A percentile compares a stretch with the other conserved stretches of the same genome.
phyloP scores from a whole-genome alignment of 495 filamentous ascomycete genomes.

The Annulohypoxylon bovei region DNA sequence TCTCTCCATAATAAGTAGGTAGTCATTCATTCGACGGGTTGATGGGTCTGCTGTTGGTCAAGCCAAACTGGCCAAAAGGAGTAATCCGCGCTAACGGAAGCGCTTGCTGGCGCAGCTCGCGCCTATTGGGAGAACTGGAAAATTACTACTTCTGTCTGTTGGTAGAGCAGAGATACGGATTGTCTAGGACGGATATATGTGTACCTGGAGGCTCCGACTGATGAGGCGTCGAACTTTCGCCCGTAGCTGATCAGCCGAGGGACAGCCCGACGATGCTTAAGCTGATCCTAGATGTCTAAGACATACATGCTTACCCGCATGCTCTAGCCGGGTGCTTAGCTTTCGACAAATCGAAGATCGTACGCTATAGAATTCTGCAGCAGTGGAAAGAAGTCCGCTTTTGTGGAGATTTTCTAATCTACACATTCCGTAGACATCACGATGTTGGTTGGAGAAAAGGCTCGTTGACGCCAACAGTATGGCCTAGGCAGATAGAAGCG shows the following conservation, averaged over 20 bases:
- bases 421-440: constrained; percentile 5
- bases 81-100: constrained; percentile 34
- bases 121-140: constrained; percentile 31
- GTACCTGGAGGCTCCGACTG: constrained; percentile 4
- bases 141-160: constrained; percentile 17
- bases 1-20: background rate
- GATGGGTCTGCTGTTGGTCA: constrained; percentile 14
- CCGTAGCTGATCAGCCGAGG: constrained; percentile 24
- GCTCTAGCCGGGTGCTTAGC: constrained; percentile 11
- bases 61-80: constrained; percentile 22
- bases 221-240: constrained; percentile 1
- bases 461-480: constrained; percentile 11
- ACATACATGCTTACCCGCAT: constrained; percentile 37
- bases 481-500: constrained; percentile 26
- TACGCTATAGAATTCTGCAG: constrained; percentile 3
- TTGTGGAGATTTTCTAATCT: constrained; percentile 4
- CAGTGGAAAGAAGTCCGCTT: constrained; percentile 1
- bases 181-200: background rate
- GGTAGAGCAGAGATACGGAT: background rate
- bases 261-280: constrained; percentile 8
- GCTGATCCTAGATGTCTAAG: constrained; percentile 37
- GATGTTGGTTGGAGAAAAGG: constrained; percentile 15
- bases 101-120: constrained; percentile 31
- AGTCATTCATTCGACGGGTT: constrained; percentile 6
- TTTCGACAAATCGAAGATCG: constrained; percentile 18